Evolutionary conservation across 2,329 filamentous ascomycete genomes (phyloP).

Genomic region (Raffaelea deltoideospora): DNA sequence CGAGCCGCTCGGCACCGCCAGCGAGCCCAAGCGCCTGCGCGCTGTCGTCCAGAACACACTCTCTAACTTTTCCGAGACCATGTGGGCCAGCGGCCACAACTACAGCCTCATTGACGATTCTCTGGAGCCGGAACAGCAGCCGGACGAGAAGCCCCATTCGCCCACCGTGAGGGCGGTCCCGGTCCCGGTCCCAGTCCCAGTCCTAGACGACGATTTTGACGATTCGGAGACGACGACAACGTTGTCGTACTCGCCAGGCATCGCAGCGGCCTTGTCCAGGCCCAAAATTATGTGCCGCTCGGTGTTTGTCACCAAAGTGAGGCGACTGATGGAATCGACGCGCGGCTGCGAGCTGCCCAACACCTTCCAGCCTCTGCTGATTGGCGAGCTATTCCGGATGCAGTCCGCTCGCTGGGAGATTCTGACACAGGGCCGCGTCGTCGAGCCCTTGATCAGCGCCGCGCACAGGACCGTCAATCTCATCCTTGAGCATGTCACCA

Average conservation of each 20-base stretch:
- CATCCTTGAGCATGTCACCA: slow-evolving; percentile 17
- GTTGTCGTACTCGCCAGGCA: no score
- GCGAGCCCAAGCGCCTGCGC: background rate
- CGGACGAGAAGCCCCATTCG: no score
- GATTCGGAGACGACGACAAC: no score
- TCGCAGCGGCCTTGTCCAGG: no score
- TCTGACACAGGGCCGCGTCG: slow-evolving; percentile 21
- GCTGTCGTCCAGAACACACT: slow-evolving; percentile 6
- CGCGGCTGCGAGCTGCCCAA: slow-evolving; percentile 26
- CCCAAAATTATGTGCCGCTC: no score
- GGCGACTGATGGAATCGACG: slow-evolving; percentile 17
- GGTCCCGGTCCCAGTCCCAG: no score
- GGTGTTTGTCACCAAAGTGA: slow-evolving; percentile 7
- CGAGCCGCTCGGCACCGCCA: slow-evolving; percentile 6
- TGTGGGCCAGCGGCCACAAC: no score
- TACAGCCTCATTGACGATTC: no score
- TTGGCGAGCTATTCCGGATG: slow-evolving; percentile 20
- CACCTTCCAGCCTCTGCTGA: slow-evolving; percentile 20
- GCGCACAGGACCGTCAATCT: slow-evolving; percentile 22
- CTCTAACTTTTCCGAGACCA: no score
- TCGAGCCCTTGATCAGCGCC: slow-evolving; percentile 15
- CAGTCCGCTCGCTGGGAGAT: slow-evolving; percentile 22
- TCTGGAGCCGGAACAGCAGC: no score
- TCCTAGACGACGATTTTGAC: background rate
- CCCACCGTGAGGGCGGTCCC: no score